Evolutionary conservation across 23 red algal species (phyloP).

Genomic region (Gracilaria domingensis): DNA sequence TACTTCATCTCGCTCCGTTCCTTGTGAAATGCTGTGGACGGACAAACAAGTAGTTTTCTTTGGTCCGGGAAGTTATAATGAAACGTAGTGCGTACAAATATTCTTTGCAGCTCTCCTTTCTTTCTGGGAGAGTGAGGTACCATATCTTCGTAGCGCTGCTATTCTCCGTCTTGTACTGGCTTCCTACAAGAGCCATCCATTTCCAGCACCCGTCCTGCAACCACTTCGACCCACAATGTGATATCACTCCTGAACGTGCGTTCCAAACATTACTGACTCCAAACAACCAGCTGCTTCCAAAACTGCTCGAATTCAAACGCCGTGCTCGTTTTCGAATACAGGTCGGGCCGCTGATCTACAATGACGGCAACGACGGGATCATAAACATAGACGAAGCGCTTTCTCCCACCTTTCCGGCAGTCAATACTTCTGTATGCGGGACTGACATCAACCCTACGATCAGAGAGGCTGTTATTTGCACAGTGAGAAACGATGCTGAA

Average conservation of each 20-base stretch:
- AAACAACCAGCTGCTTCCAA: conserved; percentile 1
- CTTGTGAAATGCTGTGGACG: too few relatives aligned
- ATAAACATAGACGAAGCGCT: conserved; percentile 9
- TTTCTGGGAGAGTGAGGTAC: too few relatives aligned
- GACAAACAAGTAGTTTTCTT: too few relatives aligned
- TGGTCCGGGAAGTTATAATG: too few relatives aligned
- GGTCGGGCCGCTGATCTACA: conserved; percentile 3
- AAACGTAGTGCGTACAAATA: too few relatives aligned
- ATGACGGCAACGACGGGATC: not conserved
- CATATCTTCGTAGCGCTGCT: too few relatives aligned
- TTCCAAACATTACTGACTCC: not conserved
- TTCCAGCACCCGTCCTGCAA: not conserved
- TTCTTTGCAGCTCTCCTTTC: too few relatives aligned
- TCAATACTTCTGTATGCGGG: conserved; percentile 6
- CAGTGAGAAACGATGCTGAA: not conserved
- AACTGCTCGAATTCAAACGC: conserved; percentile 1
- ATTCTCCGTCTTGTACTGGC: too few relatives aligned
- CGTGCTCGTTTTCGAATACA: not conserved
- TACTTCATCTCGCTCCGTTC: too few relatives aligned
- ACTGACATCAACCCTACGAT: not conserved
- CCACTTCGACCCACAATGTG: conserved; percentile 16
- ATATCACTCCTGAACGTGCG: not conserved
- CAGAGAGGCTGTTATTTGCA: conserved; percentile 15
- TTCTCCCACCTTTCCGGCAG: not conserved
- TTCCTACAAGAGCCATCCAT: not conserved